Percentiles rank a stretch among this genome's conserved stretches.
These are phyloP conservation scores for Neonectria hederae DNA, from an alignment of 2,329 filamentous ascomycete species.

Conservation along the genomic window DNA sequence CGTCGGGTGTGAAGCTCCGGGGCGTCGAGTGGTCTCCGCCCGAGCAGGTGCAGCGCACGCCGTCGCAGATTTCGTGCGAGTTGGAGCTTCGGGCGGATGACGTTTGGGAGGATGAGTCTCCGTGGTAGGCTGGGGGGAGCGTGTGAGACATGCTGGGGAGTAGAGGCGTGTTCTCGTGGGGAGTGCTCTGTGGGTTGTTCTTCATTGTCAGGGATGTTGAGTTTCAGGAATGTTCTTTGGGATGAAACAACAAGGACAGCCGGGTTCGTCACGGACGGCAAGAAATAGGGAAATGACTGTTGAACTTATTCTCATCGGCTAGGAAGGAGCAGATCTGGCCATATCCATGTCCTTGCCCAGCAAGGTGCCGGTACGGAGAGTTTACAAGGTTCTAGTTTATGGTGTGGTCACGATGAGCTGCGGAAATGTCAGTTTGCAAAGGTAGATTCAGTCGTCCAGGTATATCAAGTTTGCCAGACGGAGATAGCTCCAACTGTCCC, in stretches of 20 bases:
- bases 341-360: background rate
- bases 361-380: background rate
- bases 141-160: background rate
- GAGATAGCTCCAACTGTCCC: too few species aligned
- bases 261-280: background rate
- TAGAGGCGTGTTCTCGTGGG: background rate
- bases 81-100: background rate
- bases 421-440: background rate
- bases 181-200: background rate
- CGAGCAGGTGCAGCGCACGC: background rate
- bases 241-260: background rate
- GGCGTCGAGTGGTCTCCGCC: background rate
- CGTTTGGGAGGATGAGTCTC: background rate
- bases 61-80: background rate
- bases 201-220: background rate
- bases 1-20: background rate
- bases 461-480: background rate
- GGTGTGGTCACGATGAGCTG: background rate
- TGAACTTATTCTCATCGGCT: background rate
- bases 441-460: background rate
- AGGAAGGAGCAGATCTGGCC: too few species aligned
- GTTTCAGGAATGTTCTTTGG: background rate
- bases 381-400: background rate
- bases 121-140: too few species aligned
- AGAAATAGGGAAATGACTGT: too few species aligned